Evolutionary conservation across 2,329 filamentous ascomycete species (phyloP).

Genomic region (Karstenula rhodostoma): DNA sequence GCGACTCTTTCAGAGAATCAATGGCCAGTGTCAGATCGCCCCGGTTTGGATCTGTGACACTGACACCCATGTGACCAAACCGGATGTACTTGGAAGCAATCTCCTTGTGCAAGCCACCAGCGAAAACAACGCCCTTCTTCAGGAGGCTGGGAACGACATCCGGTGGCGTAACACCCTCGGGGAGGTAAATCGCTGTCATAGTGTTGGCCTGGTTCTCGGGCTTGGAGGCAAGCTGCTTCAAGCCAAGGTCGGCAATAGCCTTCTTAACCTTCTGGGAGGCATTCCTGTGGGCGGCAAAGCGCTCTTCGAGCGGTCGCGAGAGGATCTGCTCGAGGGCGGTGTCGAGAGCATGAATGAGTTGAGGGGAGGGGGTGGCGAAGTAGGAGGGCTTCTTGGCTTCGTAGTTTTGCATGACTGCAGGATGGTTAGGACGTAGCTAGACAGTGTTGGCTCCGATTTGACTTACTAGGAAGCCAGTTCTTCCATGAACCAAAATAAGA

Average conservation of each 20-base stretch:
- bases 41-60: constrained; percentile 80
- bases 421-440: constrained; percentile 16
- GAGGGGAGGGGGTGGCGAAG: constrained; percentile 95
- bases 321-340: constrained; percentile 88
- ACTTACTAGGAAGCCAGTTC: constrained; percentile 89
- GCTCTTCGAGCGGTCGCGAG: constrained; percentile 77
- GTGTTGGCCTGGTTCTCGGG: constrained; percentile 93
- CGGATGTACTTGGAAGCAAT: constrained; percentile 93
- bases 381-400: constrained; percentile 97
- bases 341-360: constrained; percentile 91
- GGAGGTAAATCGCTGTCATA: constrained; percentile 98
- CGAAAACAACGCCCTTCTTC: constrained; percentile 91
- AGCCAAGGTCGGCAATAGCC: constrained; percentile 77
- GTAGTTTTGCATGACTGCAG: constrained; percentile 94
- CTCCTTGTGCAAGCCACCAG: constrained; percentile 94
- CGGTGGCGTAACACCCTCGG: constrained; percentile 79
- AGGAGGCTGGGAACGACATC: constrained; percentile 85
- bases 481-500: constrained; percentile 97
- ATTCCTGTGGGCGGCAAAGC: constrained; percentile 82
- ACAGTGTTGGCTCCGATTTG: not conserved
- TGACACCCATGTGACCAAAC: constrained; percentile 98
- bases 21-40: constrained; percentile 87
- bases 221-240: constrained; percentile 85
- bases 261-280: constrained; percentile 88
- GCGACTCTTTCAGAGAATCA: constrained; percentile 74